These are phyloP conservation scores for Mycena epipterygia DNA, from an alignment of 768 basidiomycete species.

Conservation along the genomic window DNA sequence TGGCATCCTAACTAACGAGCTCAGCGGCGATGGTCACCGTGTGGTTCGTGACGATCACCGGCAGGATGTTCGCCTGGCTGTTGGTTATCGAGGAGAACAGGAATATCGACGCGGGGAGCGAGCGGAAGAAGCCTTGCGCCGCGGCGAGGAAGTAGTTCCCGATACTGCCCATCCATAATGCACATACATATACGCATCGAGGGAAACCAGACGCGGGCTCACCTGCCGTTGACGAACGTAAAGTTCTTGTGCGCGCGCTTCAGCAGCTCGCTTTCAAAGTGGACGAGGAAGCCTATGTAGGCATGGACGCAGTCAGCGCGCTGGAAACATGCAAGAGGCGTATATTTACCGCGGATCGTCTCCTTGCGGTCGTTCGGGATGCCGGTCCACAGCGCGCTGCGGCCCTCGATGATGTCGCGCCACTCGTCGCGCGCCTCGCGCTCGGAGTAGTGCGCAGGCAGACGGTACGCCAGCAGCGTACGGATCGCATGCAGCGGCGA, in stretches of 20 bases:
- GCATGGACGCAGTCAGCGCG: background rate
- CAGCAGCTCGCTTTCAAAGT: conserved; percentile 91
- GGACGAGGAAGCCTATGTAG: conserved; percentile 88
- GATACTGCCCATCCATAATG: conserved; percentile 63
- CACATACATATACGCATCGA: conserved; percentile 10
- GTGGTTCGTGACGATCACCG: conserved; percentile 93
- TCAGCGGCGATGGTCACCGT: conserved; percentile 96
- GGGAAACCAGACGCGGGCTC: conserved; percentile 16
- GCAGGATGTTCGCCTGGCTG: conserved; percentile 89
- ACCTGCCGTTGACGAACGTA: conserved; percentile 93
- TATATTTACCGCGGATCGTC: conserved; percentile 82
- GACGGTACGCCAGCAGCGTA: conserved; percentile 81
- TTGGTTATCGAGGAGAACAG: conserved; percentile 93
- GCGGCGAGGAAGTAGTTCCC: conserved; percentile 95
- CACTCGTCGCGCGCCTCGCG: conserved; percentile 89
- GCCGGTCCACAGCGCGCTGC: conserved; percentile 83
- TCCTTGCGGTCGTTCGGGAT: conserved; percentile 94
- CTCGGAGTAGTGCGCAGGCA: conserved; percentile 78
- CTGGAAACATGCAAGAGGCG: background rate
- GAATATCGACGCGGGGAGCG: conserved; percentile 94
- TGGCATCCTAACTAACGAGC: conserved; percentile 63
- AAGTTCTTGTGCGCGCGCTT: conserved; percentile 95
- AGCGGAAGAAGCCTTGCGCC: conserved; percentile 91
- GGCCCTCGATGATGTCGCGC: conserved; percentile 93
- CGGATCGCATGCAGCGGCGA: conserved; percentile 83